Evolutionary conservation across 129 eudicot genomes (phyloP), one percentile per base, ranked within the genome.

Genomic region (Centrapalus pauciflorus): DNA sequence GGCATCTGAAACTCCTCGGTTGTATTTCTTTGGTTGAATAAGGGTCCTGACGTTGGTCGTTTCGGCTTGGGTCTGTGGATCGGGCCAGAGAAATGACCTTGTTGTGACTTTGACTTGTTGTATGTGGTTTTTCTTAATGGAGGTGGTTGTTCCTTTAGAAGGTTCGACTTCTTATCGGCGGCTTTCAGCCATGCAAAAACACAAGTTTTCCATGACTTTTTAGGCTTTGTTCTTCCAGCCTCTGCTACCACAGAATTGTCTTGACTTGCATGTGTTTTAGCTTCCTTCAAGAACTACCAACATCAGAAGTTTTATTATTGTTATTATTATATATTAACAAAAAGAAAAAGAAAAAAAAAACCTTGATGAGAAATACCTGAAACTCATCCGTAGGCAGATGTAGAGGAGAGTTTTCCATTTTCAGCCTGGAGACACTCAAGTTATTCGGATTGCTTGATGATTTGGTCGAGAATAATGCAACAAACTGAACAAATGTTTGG

Each of bases 281-380:
- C 93, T 76, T 85, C 88, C 78, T 70, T 78, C 75, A 85, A 56
- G 70, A 85, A 82, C 92, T 82, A 34, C 10, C 21, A 33, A 60
- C 28, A 35, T 34, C 25, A 33, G 14, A 33, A n/a, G n/a, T n/a
- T n/a, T n/a, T n/a, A n/a, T n/a, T n/a, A n/a, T n/a, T n/a, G n/a
- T n/a, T n/a, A n/a, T n/a, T n/a, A n/a, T n/a, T n/a, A n/a, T n/a
- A n/a, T n/a, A n/a, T n/a, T n/a, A n/a, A n/a, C n/a, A n/a, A n/a
- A n/a, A n/a, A n/a, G n/a, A n/a, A n/a, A n/a, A n/a, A n/a, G n/a
- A n/a, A n/a, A n/a, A n/a, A n/a, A n/a, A n/a, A n/a, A n/a, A n/a
- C n/a, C n/a, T n/a, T n/a, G n/a, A n/a, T n/a, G n/a, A n/a, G n/a
- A n/a, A 4, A 48, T 7, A 81, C 90, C 86, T 81, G 67, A n/a